phyloP scores from a whole-genome alignment of 2,329 filamentous ascomycete species.

The Blastomyces percursus region DNA sequence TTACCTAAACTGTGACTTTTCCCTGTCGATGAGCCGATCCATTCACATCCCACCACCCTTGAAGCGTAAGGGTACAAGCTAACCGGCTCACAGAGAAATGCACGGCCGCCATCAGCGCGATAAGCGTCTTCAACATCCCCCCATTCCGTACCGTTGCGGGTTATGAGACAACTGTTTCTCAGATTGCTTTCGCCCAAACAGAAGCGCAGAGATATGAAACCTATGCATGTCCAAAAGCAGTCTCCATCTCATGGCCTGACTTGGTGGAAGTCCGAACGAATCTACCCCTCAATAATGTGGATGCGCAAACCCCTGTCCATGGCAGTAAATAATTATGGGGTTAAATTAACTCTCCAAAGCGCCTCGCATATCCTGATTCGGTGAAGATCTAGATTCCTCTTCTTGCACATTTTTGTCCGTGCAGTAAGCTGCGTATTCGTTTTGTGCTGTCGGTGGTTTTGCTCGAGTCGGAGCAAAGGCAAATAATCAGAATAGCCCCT shows the following conservation, averaged over 20 bases:
- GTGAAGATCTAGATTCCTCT: not conserved
- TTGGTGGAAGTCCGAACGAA: not conserved
- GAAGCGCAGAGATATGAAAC: not conserved
- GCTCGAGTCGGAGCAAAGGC: not conserved
- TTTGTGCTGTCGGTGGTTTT: not conserved
- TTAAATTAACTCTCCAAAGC: not conserved
- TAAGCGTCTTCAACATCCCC: not conserved
- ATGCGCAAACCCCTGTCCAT: not conserved
- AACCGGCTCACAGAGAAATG: not conserved
- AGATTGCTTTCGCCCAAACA: not conserved
- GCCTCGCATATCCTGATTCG: not conserved
- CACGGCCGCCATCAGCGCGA: not conserved
- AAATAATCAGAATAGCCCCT: not conserved
- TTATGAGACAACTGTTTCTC: not conserved
- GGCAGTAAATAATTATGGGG: not conserved
- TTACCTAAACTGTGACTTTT: not conserved
- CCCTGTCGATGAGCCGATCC: not conserved
- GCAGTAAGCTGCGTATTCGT: not conserved
- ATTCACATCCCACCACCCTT: not conserved
- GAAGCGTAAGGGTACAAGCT: not conserved
- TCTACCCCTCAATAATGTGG: not conserved
- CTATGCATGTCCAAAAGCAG: not conserved
- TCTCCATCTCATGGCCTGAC: not conserved
- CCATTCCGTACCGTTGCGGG: not conserved
- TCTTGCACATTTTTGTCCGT: not conserved